Base-by-base conservation (phyloP, 169 alveolate species). In the Babesia gibsoni region DNA sequence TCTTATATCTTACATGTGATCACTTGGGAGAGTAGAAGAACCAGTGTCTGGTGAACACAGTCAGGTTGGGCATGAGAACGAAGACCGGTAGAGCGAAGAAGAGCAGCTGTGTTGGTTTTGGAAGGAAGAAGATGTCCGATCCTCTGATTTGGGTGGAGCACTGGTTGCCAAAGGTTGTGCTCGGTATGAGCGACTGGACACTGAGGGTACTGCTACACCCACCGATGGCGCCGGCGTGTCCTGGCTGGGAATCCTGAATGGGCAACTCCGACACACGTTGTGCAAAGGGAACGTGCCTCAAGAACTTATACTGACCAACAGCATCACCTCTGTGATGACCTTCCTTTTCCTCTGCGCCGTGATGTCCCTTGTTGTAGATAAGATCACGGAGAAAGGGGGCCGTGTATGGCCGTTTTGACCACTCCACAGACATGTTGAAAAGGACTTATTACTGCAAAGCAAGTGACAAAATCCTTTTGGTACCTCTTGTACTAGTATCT, bases 81-180 rank as follows among this genome's bases (percentile, higher is more conserved):
- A 85, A 68, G 23, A 84, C 84, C 4, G 91, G 91, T 8, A 85
- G 68, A 0, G 90, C 92, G 61, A 78, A 65, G 20, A 49, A 61
- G 18, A 85, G 82, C n/a, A 85, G 33, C 52, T 85, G 88, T n/a
- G 90, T 43, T 4, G 91, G 91, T 58, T 85, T 85, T 12, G 91
- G 91, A 1, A 84, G 50, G 65, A 85, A 85, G 63, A 84, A 82
- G 10, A 85, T 75, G 53, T 85, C 91, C 4, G 84, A 32, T 23
- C 83, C 79, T 12, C 67, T 48, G 65, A 84, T 77, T 25, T 79
- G 49, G 33, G 61, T 75, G 42, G 80, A 36, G 37, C 73, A 54
- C 65, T 46, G 78, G 54, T 77, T 65, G 30, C 91, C 91, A 25
- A 83, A 77, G 0, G 75, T 56, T 14, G 86, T 67, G 41, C 65